Evolutionary conservation across 768 basidiomycete genomes (phyloP), one percentile per base, ranked within the genome.

Genomic region (Candolleomyces efflorescens): DNA sequence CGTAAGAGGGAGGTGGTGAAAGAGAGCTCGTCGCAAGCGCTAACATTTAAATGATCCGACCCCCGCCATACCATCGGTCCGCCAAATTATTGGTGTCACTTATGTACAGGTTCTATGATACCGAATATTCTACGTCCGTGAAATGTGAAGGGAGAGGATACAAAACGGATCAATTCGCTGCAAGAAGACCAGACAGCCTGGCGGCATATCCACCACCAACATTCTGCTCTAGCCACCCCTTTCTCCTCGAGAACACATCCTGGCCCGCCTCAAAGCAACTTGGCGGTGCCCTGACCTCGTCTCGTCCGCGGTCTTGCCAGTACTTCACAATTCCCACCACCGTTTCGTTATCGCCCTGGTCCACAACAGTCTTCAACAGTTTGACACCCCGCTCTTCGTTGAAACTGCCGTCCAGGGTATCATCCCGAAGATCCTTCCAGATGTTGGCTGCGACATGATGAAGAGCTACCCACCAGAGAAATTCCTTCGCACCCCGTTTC

Each of bases 361-460:
- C 69, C 0, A 84, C 70, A 12, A 90, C 69, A 15, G 75, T 77
- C 62, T 72, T 74, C 58, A 90, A 65, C 56, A 90, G 64, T 62
- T 77, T 82, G 59, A 61, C 69, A 20, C 75, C 75, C 11, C 71
- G 66, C 20, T 80, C 73, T 60, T 73, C 72, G 2, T 64, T 62
- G 53, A 50, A 68, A 1, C 41, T 53, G 3, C 39, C 65, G 45
- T 58, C 56, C 38, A 32, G 44, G 11, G 17, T 36, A 2, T 61
- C 65, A n/a, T 62, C 63, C 41, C 64, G 67, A 32, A 88, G 64
- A 65, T 90, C 89, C 2, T 74, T 77, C 92, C 92, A 93, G 24
- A 93, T 81, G 63, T 77, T 84, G 50, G 78, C 79, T 11, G 93
- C 84, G 22, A 94, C 69, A 65, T 95, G 93, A 65, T 94, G 92